Evolutionary conservation across 805 yeast species (phyloP), one percentile per base, ranked within the genome.

Genomic region (Wilhelminamyces savonicus): DNA sequence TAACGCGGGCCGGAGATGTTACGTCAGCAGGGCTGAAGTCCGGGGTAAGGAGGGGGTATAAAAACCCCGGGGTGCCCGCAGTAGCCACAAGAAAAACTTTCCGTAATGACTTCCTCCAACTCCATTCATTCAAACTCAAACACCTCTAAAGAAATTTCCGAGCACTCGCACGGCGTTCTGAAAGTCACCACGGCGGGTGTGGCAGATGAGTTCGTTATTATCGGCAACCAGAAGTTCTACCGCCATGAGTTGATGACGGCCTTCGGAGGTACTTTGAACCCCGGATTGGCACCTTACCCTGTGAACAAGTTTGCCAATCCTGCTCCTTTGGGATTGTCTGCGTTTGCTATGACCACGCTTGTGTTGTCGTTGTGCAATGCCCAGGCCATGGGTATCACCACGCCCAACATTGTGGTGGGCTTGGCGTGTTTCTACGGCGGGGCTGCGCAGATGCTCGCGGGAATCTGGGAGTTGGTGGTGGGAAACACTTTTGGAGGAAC

Each of bases 401-500:
- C 54, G 24, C 73, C 80, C 21, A 71, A 72, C 36, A 66, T 74
- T 20, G 75, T 76, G 30, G 69, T 76, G 15, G 76, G 77, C 9
- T 43, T 66, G 13, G 80, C 83, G 1, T 56, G 68, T 43, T 76
- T 77, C 46, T 78, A 78, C 38, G 85, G 84, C 30, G 84, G 84
- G 10, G 44, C 66, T 3, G 63, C 69, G 18, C 83, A 78, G 54
- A 44, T 77, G 15, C 52, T 71, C 19, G 82, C 82, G 12, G 84
- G 84, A 15, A 61, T 76, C 56, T 76, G 80, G 81, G 82, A 76
- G 50, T 62, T 76, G 40, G 72, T 74, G 3, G 47, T 71, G 26
- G 82, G 76, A 31, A 78, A 78, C 54, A 73, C 81, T 13, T 78
- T 78, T 56, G 84, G 79, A 57, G 80, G 76, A 34, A 69, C 78